Evolutionary conservation across 2,329 filamentous ascomycete species (phyloP), one percentile per base, ranked within the genome.

Genomic region (Clonostachys rhizophaga): DNA sequence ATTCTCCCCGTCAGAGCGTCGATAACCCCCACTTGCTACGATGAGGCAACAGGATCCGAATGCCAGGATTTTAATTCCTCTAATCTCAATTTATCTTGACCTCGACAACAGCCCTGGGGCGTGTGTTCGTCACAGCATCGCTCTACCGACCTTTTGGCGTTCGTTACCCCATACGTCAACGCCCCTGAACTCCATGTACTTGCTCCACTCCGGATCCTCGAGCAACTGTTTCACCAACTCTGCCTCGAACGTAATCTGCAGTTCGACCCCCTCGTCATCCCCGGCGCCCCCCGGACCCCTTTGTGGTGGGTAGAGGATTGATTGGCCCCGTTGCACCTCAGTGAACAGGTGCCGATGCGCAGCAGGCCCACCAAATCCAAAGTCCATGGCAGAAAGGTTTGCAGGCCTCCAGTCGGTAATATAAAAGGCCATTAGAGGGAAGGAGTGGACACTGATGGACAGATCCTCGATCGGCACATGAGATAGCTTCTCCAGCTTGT

Each of bases 141-240:
- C 36, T 18, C 10, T 39, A n/a, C 6, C 7, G 8, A 3, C 17
- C 12, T 8, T 39, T 11, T 8, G 36, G 17, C 36, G 14, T 18
- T 39, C 20, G 45, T 47, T 34, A 33, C 48, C 49, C 41, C 45
- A 50, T 3, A 50, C 46, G 49, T 68, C 63, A 17, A 68, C 49
- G 1, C 65, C 67, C 30, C 66, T 54, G 40, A 59, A 68, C 47
- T 68, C 65, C 46, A 69, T 68, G 44, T 61, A 70, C 47, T 54
- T 49, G 33, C 50, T 63, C 63, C 61, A 65, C 49, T 69, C 64
- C 10, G 53, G 50, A 49, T 70, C 66, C 5, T 61, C 51, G 2
- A 67, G 43, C 20, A 70, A 46, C 12, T 50, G 47, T 14, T 55
- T 41, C 5, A 55, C 55, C 14, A 67, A 44, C 11, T 59, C 55